These are phyloP conservation scores for Mycosarcoma mackinlayi DNA, from an alignment of 1,284 basidiomycete genomes.

Conservation along the genomic window DNA sequence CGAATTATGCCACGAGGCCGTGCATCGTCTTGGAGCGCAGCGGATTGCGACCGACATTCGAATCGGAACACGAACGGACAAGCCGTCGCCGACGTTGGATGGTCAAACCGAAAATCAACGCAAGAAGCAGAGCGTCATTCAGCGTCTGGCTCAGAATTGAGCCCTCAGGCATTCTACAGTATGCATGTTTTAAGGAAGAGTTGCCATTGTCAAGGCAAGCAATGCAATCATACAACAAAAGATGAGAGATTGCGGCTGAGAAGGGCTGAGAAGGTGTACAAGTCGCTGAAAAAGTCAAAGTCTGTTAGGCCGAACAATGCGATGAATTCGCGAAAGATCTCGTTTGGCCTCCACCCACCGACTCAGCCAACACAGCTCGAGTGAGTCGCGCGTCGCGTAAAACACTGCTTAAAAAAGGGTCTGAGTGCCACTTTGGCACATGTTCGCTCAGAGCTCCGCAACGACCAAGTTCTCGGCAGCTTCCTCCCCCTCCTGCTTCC, in stretches of 20 bases:
- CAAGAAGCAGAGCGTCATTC: slow-evolving; percentile 65
- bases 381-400: slow-evolving; percentile 39
- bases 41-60: slow-evolving; percentile 67
- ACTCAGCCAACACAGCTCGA: too few relatives aligned
- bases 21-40: slow-evolving; percentile 63
- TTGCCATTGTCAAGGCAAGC: not conserved
- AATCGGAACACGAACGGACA: slow-evolving; percentile 64
- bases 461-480: too few relatives aligned
- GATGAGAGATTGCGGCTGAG: not conserved
- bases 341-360: not conserved
- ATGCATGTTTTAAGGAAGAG: not conserved
- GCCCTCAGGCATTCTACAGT: too few relatives aligned
- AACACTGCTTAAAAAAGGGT: slow-evolving; percentile 12
- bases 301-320: not conserved
- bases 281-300: too few relatives aligned
- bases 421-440: slow-evolving; percentile 31
- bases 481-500: not conserved
- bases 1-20: slow-evolving; percentile 64
- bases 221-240: not conserved
- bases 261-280: not conserved
- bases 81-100: slow-evolving; percentile 36
- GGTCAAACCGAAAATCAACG: slow-evolving; percentile 63
- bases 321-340: not conserved
- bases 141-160: slow-evolving; percentile 37
- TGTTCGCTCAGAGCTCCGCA: too few relatives aligned